phyloP scores from a whole-genome alignment of 768 basidiomycete genomes.

The Mycena albidolilacea region DNA sequence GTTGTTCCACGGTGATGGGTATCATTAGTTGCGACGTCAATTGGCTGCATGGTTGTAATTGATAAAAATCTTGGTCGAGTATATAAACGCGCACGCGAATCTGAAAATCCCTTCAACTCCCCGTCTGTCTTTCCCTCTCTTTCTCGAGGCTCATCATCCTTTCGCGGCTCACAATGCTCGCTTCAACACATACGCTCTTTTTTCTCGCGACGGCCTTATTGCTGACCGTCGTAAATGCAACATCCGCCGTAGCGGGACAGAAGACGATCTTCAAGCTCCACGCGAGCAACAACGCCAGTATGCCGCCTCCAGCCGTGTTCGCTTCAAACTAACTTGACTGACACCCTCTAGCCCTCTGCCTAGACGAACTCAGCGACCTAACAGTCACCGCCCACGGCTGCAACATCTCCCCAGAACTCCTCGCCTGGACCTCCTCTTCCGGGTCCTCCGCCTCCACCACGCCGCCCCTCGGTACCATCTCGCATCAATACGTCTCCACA shows the following conservation, averaged over 20 bases:
- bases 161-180: no score
- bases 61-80: no score
- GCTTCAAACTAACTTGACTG: not conserved
- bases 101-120: no score
- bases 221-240: not conserved
- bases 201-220: no score
- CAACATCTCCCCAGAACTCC: not conserved
- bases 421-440: not conserved
- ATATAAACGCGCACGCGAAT: no score
- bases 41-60: no score
- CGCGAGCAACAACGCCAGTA: not conserved
- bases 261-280: not conserved
- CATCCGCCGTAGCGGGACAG: not conserved
- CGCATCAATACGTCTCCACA: slow-evolving; percentile 5
- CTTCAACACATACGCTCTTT: no score
- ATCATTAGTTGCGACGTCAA: no score
- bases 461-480: slow-evolving; percentile 1
- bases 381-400: not conserved
- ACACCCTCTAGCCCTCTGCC: not conserved
- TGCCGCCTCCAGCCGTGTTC: not conserved
- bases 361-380: not conserved
- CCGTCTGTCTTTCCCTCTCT: no score
- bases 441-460: slow-evolving; percentile 4
- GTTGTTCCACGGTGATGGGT: no score
- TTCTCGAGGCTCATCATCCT: no score